Percentiles rank a stretch among this genome's conserved stretches.
These are phyloP conservation scores for Trametes punicea DNA, from an alignment of 768 basidiomycete species.

Conservation along the genomic window DNA sequence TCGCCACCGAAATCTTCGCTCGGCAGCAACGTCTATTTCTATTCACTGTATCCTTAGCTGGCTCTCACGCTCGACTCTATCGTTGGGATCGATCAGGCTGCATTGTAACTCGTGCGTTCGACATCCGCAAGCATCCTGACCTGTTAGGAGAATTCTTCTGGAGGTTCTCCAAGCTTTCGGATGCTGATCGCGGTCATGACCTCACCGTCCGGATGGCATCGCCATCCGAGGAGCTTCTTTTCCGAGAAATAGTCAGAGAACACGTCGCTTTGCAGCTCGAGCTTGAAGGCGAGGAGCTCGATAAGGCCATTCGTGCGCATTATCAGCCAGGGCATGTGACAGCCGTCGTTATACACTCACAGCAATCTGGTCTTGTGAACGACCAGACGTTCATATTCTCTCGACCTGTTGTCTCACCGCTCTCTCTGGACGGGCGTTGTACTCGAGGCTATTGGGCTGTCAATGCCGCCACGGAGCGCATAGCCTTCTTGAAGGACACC, in stretches of 20 bases:
- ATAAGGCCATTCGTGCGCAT: neutral
- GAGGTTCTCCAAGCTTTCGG: conserved; percentile 24
- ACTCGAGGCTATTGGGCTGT: conserved; percentile 16
- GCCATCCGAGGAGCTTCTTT: neutral
- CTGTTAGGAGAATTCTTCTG: conserved; percentile 31
- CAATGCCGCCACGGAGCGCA: neutral
- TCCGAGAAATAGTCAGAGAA: neutral
- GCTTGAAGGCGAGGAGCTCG: neutral
- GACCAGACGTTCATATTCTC: neutral
- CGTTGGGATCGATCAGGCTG: conserved; percentile 33
- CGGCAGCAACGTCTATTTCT: conserved; percentile 29
- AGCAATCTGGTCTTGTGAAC: neutral
- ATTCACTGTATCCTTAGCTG: conserved; percentile 30
- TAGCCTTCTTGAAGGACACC: conserved; percentile 12
- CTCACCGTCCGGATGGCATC: neutral
- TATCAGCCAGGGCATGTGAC: conserved; percentile 3
- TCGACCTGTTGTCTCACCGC: conserved; percentile 1
- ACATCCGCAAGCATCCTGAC: conserved; percentile 20
- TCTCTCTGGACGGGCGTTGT: neutral
- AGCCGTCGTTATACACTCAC: neutral
- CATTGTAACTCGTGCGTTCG: conserved; percentile 29
- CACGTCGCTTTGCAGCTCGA: neutral
- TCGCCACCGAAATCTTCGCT: conserved; percentile 5
- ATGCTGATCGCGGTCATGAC: conserved; percentile 27
- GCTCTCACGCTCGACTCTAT: conserved; percentile 29